phyloP scores from a whole-genome alignment of 805 yeast species.

The Komagataella pastoris region DNA sequence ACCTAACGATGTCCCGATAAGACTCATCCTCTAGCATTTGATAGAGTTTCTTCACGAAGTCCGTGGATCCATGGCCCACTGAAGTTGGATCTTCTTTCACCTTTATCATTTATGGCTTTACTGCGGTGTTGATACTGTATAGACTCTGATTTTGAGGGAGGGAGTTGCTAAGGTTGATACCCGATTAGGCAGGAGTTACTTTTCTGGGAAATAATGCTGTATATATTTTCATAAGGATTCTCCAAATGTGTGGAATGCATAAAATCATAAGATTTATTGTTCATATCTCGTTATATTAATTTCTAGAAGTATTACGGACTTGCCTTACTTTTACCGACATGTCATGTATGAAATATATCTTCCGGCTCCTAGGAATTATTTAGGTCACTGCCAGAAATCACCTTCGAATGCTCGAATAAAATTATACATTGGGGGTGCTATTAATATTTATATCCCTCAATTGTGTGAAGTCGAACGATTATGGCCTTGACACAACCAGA shows the following conservation, averaged over 20 bases:
- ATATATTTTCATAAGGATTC: neutral
- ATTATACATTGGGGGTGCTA: neutral
- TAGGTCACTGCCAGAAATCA: neutral
- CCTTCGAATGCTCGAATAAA: neutral
- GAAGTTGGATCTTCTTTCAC: neutral
- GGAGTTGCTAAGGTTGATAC: neutral
- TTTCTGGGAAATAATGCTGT: neutral
- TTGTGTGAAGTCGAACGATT: no score
- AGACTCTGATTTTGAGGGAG: neutral
- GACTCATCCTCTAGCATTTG: slow-evolving; percentile 76
- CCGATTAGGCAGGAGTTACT: neutral
- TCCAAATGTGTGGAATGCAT: neutral
- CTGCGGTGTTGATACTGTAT: neutral
- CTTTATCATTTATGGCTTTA: neutral
- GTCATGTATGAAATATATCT: neutral
- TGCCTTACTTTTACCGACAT: neutral
- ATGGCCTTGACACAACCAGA: neutral
- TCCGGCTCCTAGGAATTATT: neutral
- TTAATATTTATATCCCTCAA: neutral
- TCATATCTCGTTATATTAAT: neutral
- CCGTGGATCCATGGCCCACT: slow-evolving; percentile 39
- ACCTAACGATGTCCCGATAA: slow-evolving; percentile 65
- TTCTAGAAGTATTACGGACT: neutral
- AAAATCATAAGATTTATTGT: neutral
- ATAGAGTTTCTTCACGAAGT: slow-evolving; percentile 66